Evolutionary conservation across 768 basidiomycete genomes (phyloP).

Genomic region (Ephemerocybe angulata): DNA sequence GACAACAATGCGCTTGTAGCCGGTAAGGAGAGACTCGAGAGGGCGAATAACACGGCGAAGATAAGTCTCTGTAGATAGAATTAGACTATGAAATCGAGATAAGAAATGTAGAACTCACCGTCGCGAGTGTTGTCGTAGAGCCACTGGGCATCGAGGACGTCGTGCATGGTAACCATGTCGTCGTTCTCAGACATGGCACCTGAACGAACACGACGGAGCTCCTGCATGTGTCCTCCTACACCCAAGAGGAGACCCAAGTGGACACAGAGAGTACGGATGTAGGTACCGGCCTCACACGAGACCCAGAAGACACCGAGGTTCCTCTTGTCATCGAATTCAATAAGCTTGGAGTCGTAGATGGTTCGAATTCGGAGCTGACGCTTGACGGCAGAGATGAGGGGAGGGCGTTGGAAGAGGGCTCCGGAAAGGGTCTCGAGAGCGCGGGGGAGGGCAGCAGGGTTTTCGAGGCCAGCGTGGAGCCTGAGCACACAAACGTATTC

Average conservation of each 20-base stretch:
- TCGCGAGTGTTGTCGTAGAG: slow-evolving; percentile 95
- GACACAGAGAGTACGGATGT: slow-evolving; percentile 94
- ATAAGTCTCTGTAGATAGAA: slow-evolving; percentile 71
- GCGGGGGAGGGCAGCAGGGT: slow-evolving; percentile 83
- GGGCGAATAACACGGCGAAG: slow-evolving; percentile 93
- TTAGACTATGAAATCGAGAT: background rate
- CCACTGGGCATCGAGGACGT: slow-evolving; percentile 99
- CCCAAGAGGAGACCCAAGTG: slow-evolving; percentile 92
- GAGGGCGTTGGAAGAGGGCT: slow-evolving; percentile 97
- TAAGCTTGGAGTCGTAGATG: slow-evolving; percentile 90
- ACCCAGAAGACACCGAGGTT: slow-evolving; percentile 98
- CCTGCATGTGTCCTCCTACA: slow-evolving; percentile 99
- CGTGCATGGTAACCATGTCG: slow-evolving; percentile 99
- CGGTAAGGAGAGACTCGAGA: slow-evolving; percentile 87
- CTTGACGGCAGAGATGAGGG: slow-evolving; percentile 98
- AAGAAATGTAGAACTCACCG: slow-evolving; percentile 46
- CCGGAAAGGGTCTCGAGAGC: slow-evolving; percentile 96
- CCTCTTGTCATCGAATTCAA: slow-evolving; percentile 96
- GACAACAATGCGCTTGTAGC: slow-evolving; percentile 98
- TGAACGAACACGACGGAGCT: slow-evolving; percentile 88
- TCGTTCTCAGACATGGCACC: slow-evolving; percentile 98
- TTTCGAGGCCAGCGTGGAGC: slow-evolving; percentile 77
- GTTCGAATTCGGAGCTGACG: slow-evolving; percentile 96
- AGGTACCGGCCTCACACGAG: slow-evolving; percentile 97
- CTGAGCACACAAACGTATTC: slow-evolving; percentile 98